A percentile compares a stretch with the other conserved stretches of the same genome.
Conservation (phyloP, 306 rosid genomes). For the Cicer pinnatifidum region DNA sequence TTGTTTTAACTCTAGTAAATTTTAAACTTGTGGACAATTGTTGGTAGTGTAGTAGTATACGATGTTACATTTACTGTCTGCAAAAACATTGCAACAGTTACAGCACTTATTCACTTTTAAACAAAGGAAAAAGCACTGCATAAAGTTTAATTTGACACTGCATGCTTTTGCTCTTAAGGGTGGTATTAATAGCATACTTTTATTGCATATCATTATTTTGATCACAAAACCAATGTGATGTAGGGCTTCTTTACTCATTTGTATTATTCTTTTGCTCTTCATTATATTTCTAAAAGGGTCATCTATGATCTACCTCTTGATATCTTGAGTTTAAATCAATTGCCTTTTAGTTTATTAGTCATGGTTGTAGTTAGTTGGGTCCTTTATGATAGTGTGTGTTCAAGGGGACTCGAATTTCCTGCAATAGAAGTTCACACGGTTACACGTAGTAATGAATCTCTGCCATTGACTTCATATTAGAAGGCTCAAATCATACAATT, state of each 20-base stretch:
- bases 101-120: constrained; percentile 28
- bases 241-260: constrained; percentile 39
- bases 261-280: background rate
- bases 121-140: constrained; percentile 48
- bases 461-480: too few relatives aligned
- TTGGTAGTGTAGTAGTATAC: too few relatives aligned
- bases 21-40: background rate
- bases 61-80: too few relatives aligned
- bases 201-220: constrained; percentile 49
- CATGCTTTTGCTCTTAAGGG: constrained; percentile 40
- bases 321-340: constrained; percentile 49
- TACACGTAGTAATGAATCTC: too few relatives aligned
- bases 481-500: too few relatives aligned
- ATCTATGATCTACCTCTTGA: constrained; percentile 13
- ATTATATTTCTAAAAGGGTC: constrained; percentile 18
- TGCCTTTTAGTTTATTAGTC: constrained; percentile 51
- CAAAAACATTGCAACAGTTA: constrained; percentile 36
- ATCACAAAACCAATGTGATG: constrained; percentile 43
- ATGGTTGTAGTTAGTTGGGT: constrained; percentile 50
- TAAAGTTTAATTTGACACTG: constrained; percentile 48
- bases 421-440: too few relatives aligned
- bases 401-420: background rate
- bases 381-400: constrained; percentile 39
- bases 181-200: constrained; percentile 47
- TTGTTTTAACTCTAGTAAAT: constrained; percentile 1